These are phyloP conservation scores for Gynandropsis gynandra DNA, from an alignment of 345 rosid genomes.

Conservation along the genomic window DNA sequence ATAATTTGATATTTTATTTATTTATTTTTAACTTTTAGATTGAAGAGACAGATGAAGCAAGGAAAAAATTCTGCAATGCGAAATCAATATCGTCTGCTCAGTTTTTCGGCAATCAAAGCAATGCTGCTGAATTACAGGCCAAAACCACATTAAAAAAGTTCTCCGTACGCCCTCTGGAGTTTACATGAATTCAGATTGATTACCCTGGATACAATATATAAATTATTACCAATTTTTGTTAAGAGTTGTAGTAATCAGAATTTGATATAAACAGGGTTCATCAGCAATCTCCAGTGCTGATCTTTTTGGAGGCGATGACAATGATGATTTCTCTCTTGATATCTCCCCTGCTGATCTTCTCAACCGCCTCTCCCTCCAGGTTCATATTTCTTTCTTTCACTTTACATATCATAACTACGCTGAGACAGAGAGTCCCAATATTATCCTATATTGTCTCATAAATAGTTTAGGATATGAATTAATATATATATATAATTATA, in stretches of 20 bases:
- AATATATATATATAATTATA: too few relatives aligned
- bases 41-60: slow-evolving; percentile 84
- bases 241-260: slow-evolving; percentile 2
- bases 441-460: too few relatives aligned
- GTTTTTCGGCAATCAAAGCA: slow-evolving; percentile 63
- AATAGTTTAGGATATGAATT: too few relatives aligned
- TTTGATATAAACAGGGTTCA: slow-evolving; percentile 48
- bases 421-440: too few relatives aligned
- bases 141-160: slow-evolving; percentile 82
- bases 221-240: neutral
- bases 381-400: slow-evolving; percentile 15
- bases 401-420: neutral
- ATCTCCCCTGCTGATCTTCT: slow-evolving; percentile 80
- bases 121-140: slow-evolving; percentile 47
- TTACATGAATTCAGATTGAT: neutral
- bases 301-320: slow-evolving; percentile 56
- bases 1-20: too few relatives aligned
- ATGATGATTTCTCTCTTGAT: slow-evolving; percentile 48
- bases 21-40: too few relatives aligned
- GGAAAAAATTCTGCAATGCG: slow-evolving; percentile 90
- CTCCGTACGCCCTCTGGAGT: slow-evolving; percentile 39
- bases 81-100: slow-evolving; percentile 94
- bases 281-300: slow-evolving; percentile 94
- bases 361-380: slow-evolving; percentile 92
- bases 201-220: neutral